phyloP scores from a whole-genome alignment of 495 filamentous ascomycete species.

The Halenospora varia region DNA sequence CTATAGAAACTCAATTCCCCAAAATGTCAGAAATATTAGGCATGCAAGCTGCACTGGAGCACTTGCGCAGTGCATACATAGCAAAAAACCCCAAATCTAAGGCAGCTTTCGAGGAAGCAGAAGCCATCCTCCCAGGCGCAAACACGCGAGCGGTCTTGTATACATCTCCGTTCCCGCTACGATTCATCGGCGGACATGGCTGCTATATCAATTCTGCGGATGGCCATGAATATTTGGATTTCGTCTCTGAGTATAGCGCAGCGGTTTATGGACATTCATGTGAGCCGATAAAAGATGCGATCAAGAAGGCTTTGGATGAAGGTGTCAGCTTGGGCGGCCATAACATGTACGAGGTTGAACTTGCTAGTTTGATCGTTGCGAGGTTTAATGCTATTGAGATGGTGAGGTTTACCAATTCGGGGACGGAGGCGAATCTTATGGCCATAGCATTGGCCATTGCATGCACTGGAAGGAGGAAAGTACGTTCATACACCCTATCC shows the following conservation, averaged over 20 bases:
- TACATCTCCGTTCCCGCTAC: slow-evolving; percentile 50
- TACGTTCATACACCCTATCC: background rate
- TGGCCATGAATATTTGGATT: slow-evolving; percentile 34
- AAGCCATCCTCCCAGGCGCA: slow-evolving; percentile 46
- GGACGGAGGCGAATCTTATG: slow-evolving; percentile 32
- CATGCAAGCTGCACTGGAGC: no score
- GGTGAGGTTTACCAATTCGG: slow-evolving; percentile 33
- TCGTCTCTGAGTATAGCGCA: slow-evolving; percentile 46
- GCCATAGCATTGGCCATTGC: slow-evolving; percentile 25
- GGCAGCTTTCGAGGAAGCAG: slow-evolving; percentile 31
- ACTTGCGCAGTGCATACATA: no score
- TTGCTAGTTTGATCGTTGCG: slow-evolving; percentile 23
- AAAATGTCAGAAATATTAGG: no score
- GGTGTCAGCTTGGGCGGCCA: slow-evolving; percentile 23
- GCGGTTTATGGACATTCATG: slow-evolving; percentile 49
- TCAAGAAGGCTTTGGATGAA: slow-evolving; percentile 12
- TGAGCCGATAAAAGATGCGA: slow-evolving; percentile 32
- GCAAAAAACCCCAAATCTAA: slow-evolving; percentile 33
- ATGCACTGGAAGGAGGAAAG: slow-evolving; percentile 23
- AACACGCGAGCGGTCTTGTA: slow-evolving; percentile 55
- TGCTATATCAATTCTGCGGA: slow-evolving; percentile 18
- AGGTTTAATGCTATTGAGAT: slow-evolving; percentile 24
- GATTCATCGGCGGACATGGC: slow-evolving; percentile 26
- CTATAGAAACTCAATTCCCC: no score
- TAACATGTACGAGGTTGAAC: slow-evolving; percentile 21